Evolutionary conservation across 2,329 filamentous ascomycete species (phyloP), one percentile per base, ranked within the genome.

Genomic region (Corinectria fuckeliana): DNA sequence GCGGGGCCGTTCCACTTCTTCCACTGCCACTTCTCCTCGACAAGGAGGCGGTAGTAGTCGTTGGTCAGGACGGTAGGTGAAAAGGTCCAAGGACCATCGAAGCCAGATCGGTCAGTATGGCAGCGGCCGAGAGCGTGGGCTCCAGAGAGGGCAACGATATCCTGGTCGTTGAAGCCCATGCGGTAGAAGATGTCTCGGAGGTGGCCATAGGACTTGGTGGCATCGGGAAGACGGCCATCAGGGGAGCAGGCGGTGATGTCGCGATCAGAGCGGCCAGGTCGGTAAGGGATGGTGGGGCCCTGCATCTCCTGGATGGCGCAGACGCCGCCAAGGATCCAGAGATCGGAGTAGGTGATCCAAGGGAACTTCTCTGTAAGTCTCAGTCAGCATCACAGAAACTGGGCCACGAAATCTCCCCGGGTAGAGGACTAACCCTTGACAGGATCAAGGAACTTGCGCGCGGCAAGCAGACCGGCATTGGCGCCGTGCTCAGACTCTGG

Each of bases 81-180:
- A 84, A 95, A 95, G 67, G 91, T 92, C 93, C 93, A 97, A 54
- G 93, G 92, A 1, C 95, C 95, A 2, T 90, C 86, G 78, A 87
- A 98, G 64, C 94, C 94, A 64, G 88, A 92, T 75, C 94, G 92
- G 79, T 95, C 90, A 8, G 88, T 83, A 84, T 98, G 95, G 82
- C 91, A 96, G 67, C 93, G 91, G 63, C 93, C 93, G 34, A 97
- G 86, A 52, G 92, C 91, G 81, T 97, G 93, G 48, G 91, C 93
- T 68, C 93, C 93, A 21, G 85, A 84, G 52, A 98, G 86, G 26
- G 94, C 95, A 44, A 97, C 94, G 74, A 98, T 98, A 80, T 97
- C 93, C 73, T 91, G 91, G 80, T 99, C 94, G 78, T 95, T 90
- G 85, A 97, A 98, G 68, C 94, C 94, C 94, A 98, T 98, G 75